Evolutionary conservation across 768 basidiomycete species (phyloP).

Genomic region (Cubamyces sp.): DNA sequence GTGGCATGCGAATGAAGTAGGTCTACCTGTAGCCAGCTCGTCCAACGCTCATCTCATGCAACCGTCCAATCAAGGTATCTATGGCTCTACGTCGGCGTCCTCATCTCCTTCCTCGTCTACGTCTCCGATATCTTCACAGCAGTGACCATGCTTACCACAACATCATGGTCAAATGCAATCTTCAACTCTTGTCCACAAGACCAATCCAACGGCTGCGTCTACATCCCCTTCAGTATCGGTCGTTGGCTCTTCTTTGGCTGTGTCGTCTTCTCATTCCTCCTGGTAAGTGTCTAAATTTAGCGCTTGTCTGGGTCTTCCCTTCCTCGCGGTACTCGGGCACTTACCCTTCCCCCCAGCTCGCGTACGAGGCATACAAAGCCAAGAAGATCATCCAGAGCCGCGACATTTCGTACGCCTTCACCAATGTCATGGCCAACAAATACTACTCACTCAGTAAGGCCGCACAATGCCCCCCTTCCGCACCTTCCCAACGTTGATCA

Average conservation of each 20-base stretch:
- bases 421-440: constrained; percentile 95
- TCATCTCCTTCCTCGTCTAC: constrained; percentile 97
- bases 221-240: constrained; percentile 85
- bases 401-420: constrained; percentile 98
- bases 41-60: neutral
- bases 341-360: constrained; percentile 56
- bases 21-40: constrained; percentile 10
- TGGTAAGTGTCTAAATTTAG: constrained; percentile 57
- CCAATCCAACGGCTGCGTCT: constrained; percentile 65
- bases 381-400: constrained; percentile 94
- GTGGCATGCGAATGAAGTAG: constrained; percentile 85
- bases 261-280: constrained; percentile 96
- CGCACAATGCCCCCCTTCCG: constrained; percentile 9
- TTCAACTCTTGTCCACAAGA: constrained; percentile 70
- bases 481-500: neutral
- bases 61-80: constrained; percentile 64
- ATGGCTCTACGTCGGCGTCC: constrained; percentile 89
- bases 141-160: constrained; percentile 92
- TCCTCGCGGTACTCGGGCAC: neutral
- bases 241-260: constrained; percentile 98
- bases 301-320: neutral
- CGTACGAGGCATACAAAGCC: constrained; percentile 90
- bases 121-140: constrained; percentile 98
- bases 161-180: constrained; percentile 90
- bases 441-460: constrained; percentile 92